These are phyloP conservation scores for Tulasnella sp. DNA, from an alignment of 768 basidiomycete species.

Conservation along the genomic window DNA sequence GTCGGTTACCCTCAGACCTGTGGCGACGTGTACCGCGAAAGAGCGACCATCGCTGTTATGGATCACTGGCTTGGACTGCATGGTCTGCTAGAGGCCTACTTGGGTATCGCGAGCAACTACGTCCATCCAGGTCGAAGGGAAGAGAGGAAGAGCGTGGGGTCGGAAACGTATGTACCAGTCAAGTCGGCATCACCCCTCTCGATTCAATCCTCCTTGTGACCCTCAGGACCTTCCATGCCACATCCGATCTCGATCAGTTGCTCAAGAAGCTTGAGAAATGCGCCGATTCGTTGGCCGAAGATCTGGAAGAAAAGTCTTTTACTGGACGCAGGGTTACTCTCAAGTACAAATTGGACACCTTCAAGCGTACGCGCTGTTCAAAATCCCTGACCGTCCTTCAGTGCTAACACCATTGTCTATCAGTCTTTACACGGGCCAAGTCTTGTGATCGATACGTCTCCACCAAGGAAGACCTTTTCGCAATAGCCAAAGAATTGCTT, in stretches of 20 bases:
- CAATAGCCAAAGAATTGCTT: constrained; percentile 73
- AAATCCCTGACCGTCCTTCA: not conserved
- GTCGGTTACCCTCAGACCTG: constrained; percentile 47
- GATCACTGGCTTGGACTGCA: constrained; percentile 76
- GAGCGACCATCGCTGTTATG: constrained; percentile 65
- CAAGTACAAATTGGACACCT: constrained; percentile 88
- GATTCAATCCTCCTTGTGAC: not conserved
- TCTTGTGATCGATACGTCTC: constrained; percentile 67
- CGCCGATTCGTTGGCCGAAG: constrained; percentile 66
- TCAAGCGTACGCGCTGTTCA: constrained; percentile 41
- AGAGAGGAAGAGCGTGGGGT: constrained; percentile 85
- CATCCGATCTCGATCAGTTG: constrained; percentile 53
- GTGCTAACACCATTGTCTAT: not conserved
- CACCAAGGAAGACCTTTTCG: constrained; percentile 65
- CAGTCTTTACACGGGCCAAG: constrained; percentile 74
- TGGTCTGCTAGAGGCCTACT: constrained; percentile 64
- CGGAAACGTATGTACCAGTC: constrained; percentile 50
- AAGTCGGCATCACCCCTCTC: not conserved
- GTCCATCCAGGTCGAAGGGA: constrained; percentile 67
- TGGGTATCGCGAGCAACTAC: constrained; percentile 77
- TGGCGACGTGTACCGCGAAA: constrained; percentile 72
- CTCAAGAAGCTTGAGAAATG: constrained; percentile 69
- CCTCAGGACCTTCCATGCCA: constrained; percentile 61
- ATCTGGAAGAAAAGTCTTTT: constrained; percentile 72
- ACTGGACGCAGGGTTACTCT: constrained; percentile 80